Conservation (phyloP, 2,329 filamentous ascomycete species). For the Nannizziopsis arthrosporioides region DNA sequence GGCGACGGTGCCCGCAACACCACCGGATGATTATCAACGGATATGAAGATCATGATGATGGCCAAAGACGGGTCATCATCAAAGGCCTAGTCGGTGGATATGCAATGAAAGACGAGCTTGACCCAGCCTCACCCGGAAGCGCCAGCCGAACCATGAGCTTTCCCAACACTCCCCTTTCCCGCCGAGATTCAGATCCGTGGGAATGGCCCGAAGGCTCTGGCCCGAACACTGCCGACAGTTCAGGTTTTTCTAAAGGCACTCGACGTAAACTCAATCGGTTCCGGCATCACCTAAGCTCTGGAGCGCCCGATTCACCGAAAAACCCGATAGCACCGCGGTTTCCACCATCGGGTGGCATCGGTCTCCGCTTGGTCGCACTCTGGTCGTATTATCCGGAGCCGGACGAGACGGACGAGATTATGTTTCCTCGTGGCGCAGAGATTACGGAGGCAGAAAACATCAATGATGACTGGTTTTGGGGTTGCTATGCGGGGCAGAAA, state of each 20-base stretch:
- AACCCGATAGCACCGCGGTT: slow-evolving; percentile 32
- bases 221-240: not conserved
- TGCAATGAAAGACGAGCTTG: slow-evolving; percentile 51
- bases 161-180: slow-evolving; percentile 22
- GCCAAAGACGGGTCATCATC: slow-evolving; percentile 56
- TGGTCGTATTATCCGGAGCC: slow-evolving; percentile 69
- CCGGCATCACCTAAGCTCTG: slow-evolving; percentile 3
- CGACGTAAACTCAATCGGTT: slow-evolving; percentile 14
- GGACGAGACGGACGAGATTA: slow-evolving; percentile 54
- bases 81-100: slow-evolving; percentile 67
- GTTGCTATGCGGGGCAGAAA: slow-evolving; percentile 66
- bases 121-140: slow-evolving; percentile 16
- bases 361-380: slow-evolving; percentile 49
- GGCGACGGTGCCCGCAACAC: slow-evolving; percentile 67
- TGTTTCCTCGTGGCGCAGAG: slow-evolving; percentile 74
- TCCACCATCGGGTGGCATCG: slow-evolving; percentile 65
- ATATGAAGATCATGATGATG: slow-evolving; percentile 57
- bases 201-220: slow-evolving; percentile 34
- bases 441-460: slow-evolving; percentile 74
- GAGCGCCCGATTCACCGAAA: slow-evolving; percentile 1
- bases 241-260: slow-evolving; percentile 11
- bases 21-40: slow-evolving; percentile 77
- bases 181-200: slow-evolving; percentile 27
- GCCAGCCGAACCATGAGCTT: slow-evolving; percentile 15
- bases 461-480: slow-evolving; percentile 84